Conservation (phyloP, 768 basidiomycete species). For the Naematelia aurantialba region DNA sequence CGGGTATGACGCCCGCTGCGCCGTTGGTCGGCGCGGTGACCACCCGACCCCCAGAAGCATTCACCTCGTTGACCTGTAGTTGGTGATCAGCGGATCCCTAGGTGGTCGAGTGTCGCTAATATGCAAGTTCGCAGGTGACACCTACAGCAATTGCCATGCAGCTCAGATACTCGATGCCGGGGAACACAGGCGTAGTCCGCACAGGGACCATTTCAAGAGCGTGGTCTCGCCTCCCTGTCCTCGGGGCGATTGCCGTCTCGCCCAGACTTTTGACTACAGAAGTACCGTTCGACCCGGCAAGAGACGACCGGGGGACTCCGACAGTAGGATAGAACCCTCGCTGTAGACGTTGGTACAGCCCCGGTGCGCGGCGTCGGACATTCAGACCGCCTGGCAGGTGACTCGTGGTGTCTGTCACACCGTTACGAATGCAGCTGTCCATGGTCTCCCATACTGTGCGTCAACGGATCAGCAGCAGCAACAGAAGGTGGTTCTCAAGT, state of each 20-base stretch:
- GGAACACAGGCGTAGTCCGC: slow-evolving; percentile 60
- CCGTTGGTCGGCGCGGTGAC: slow-evolving; percentile 92
- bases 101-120: background rate
- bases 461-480: slow-evolving; percentile 10
- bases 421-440: slow-evolving; percentile 82
- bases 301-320: slow-evolving; percentile 5
- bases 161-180: slow-evolving; percentile 87
- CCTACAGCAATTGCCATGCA: slow-evolving; percentile 71
- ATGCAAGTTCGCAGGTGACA: background rate
- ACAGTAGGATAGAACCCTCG: slow-evolving; percentile 60
- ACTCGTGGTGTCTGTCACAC: slow-evolving; percentile 72
- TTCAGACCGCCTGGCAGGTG: slow-evolving; percentile 82
- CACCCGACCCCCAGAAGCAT: slow-evolving; percentile 65
- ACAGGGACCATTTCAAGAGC: slow-evolving; percentile 70
- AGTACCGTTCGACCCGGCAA: background rate
- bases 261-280: background rate
- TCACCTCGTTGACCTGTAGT: slow-evolving; percentile 83
- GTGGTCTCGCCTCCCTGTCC: slow-evolving; percentile 73
- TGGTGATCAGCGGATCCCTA: background rate
- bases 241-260: slow-evolving; percentile 16
- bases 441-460: slow-evolving; percentile 68
- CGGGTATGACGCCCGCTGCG: slow-evolving; percentile 83
- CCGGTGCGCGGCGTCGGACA: slow-evolving; percentile 76
- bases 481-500: slow-evolving; percentile 1
- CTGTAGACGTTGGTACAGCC: slow-evolving; percentile 85